phyloP scores from a whole-genome alignment of 768 basidiomycete species.

The Termitomyces sp. region DNA sequence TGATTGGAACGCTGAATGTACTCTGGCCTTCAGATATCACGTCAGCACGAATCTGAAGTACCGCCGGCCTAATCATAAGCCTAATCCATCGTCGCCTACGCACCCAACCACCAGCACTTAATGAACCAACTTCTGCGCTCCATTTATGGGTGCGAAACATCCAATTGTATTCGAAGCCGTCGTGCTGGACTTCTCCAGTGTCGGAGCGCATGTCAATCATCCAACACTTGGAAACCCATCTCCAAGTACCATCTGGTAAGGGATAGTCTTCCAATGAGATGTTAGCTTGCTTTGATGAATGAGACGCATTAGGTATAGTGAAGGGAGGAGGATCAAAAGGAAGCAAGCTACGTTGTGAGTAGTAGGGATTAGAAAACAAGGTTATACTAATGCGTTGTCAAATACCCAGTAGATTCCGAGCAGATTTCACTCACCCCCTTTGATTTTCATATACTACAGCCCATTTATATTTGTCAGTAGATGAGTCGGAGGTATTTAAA shows the following conservation, averaged over 20 bases:
- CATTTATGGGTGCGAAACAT: conserved; percentile 62
- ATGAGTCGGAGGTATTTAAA: conserved; percentile 20
- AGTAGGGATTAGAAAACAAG: conserved; percentile 67
- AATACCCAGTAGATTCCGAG: background rate
- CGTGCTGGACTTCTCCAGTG: conserved; percentile 68
- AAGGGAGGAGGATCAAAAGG: conserved; percentile 72
- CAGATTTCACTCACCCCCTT: conserved; percentile 52
- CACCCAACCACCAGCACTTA: conserved; percentile 70
- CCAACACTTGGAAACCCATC: conserved; percentile 76
- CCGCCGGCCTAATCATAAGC: conserved; percentile 71
- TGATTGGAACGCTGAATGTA: background rate
- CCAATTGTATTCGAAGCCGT: conserved; percentile 88
- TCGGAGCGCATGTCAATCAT: conserved; percentile 87
- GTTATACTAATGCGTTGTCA: conserved; percentile 37
- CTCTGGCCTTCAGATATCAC: background rate
- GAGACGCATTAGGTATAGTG: conserved; percentile 46
- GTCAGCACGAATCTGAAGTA: background rate
- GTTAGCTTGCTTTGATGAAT: conserved; percentile 44
- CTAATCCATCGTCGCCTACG: conserved; percentile 79
- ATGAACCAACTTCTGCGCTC: conserved; percentile 54
- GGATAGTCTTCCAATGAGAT: conserved; percentile 61
- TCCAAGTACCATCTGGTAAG: conserved; percentile 77
- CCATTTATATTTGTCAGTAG: conserved; percentile 64
- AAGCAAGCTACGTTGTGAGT: conserved; percentile 64
- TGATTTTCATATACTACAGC: conserved; percentile 81